Evolutionary conservation across 192 early-diverging fungal genomes (phyloP).

Genomic region (Funneliformis geosporum): DNA sequence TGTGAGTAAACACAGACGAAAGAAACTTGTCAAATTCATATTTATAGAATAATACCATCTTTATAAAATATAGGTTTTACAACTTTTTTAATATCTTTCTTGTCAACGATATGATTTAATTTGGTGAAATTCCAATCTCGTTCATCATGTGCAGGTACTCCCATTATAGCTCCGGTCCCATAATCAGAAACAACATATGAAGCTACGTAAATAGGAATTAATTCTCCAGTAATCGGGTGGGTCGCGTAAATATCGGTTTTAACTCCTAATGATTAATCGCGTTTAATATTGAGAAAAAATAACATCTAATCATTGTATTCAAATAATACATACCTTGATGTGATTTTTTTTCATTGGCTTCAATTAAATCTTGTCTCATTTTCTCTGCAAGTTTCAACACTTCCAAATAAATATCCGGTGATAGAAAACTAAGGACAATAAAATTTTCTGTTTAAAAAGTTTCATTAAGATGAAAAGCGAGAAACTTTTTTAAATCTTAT

Average conservation of each 20-base stretch:
- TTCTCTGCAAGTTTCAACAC: constrained; percentile 34
- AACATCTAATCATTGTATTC: not conserved
- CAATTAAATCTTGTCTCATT: constrained; percentile 8
- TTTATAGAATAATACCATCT: not conserved
- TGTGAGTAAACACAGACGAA: not conserved
- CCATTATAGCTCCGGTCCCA: constrained; percentile 85
- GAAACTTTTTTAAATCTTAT: not conserved
- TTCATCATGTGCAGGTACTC: constrained; percentile 80
- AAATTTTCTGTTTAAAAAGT: no score
- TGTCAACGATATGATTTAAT: constrained; percentile 47
- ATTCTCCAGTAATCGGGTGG: constrained; percentile 60
- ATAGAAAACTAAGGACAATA: constrained; percentile 20
- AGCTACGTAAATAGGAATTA: constrained; percentile 70
- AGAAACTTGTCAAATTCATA: not conserved
- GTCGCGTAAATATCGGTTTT: constrained; percentile 64
- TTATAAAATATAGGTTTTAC: constrained; percentile 39
- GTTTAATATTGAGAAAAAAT: not conserved
- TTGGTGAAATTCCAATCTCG: constrained; percentile 72
- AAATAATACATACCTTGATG: constrained; percentile 35
- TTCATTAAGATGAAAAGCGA: not conserved
- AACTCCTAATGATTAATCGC: constrained; percentile 41
- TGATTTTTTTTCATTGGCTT: constrained; percentile 31
- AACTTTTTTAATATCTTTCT: constrained; percentile 49
- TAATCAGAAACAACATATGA: constrained; percentile 77
- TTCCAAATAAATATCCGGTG: constrained; percentile 5